Conservation (phyloP, 805 yeast species). For the Myxozyma neotropica region DNA sequence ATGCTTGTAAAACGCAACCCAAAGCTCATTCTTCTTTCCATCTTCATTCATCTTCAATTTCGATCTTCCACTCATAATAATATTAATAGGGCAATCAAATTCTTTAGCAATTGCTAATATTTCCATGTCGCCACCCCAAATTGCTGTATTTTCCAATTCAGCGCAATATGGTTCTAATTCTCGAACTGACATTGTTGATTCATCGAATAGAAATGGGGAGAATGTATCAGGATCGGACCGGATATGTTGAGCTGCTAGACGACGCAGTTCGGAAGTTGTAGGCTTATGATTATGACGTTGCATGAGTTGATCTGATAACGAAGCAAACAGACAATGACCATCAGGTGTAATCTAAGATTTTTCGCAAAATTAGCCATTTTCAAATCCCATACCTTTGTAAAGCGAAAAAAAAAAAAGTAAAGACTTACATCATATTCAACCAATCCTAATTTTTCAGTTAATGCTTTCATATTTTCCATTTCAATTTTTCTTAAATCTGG, state of each 20-base stretch:
- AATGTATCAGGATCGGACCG: conserved; percentile 66
- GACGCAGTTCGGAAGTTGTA: conserved; percentile 59
- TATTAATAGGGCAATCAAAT: conserved; percentile 72
- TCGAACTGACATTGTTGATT: conserved; percentile 61
- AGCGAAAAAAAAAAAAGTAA: background rate
- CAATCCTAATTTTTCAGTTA: conserved; percentile 13
- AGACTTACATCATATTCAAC: conserved; percentile 26
- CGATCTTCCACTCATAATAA: conserved; percentile 76
- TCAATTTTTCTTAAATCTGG: conserved; percentile 76
- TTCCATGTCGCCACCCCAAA: conserved; percentile 98
- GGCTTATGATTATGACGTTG: conserved; percentile 50
- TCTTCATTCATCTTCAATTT: conserved; percentile 64
- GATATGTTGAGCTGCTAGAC: conserved; percentile 67
- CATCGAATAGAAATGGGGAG: conserved; percentile 82
- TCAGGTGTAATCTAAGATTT: conserved; percentile 57
- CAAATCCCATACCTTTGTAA: too few relatives aligned
- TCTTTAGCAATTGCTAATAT: conserved; percentile 75
- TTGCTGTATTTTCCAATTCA: conserved; percentile 71
- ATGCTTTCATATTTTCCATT: conserved; percentile 60
- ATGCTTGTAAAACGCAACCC: conserved; percentile 80
- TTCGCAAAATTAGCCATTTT: too few relatives aligned
- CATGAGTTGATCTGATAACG: conserved; percentile 75
- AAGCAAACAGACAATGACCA: conserved; percentile 91
- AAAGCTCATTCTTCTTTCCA: conserved; percentile 52
- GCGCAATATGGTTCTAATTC: conserved; percentile 69